Evolutionary conservation across 1,284 basidiomycete species (phyloP).

Genomic region (Ustilago lituana): DNA sequence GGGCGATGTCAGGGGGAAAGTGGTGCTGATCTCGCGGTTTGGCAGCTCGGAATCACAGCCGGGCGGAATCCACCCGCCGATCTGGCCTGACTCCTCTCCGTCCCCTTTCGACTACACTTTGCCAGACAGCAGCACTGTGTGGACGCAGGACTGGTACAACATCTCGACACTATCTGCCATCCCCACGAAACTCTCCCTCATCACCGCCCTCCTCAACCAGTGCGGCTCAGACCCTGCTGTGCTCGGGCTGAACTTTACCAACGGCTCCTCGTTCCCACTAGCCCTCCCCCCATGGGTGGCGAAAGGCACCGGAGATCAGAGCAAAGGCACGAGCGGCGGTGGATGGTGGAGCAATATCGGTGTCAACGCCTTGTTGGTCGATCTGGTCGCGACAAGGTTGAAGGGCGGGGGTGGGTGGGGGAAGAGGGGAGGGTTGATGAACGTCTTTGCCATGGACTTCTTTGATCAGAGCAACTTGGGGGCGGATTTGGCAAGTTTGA

Average conservation of each 20-base stretch:
- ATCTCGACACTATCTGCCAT: constrained; percentile 36
- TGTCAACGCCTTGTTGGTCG: constrained; percentile 34
- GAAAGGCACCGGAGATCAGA: constrained; percentile 35
- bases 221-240: constrained; percentile 11
- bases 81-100: constrained; percentile 48
- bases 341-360: constrained; percentile 29
- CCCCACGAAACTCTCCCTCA: constrained; percentile 34
- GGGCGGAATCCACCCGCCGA: constrained; percentile 54
- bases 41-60: constrained; percentile 31
- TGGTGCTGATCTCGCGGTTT: constrained; percentile 50
- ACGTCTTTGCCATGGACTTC: constrained; percentile 49
- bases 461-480: constrained; percentile 38
- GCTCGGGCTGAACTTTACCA: constrained; percentile 44
- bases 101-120: constrained; percentile 33
- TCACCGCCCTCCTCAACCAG: constrained; percentile 17
- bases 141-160: constrained; percentile 57
- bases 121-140: constrained; percentile 14
- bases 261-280: constrained; percentile 37
- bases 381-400: constrained; percentile 23
- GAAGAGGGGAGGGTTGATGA: constrained; percentile 27
- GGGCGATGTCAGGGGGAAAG: constrained; percentile 41
- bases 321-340: background rate
- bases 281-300: constrained; percentile 48
- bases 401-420: background rate
- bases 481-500: constrained; percentile 25